Conservation (phyloP, 129 eudicot species). For the Flaveria linearis region DNA sequence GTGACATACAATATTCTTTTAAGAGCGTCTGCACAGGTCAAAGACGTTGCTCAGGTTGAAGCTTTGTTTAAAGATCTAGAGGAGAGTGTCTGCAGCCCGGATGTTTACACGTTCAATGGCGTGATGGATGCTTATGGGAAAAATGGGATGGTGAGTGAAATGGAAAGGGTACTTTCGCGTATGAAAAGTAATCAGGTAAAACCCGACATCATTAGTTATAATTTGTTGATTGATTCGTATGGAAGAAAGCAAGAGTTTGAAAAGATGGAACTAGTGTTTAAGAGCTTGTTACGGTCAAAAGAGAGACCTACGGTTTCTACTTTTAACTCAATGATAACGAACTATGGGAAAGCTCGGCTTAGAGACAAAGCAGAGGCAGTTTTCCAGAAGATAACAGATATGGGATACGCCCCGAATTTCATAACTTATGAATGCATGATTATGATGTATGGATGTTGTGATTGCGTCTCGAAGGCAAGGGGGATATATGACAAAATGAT, state of each 20-base stretch:
- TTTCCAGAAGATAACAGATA: conserved; percentile 56
- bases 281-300: conserved; percentile 76
- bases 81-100: conserved; percentile 69
- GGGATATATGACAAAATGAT: conserved; percentile 56
- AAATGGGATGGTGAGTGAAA: conserved; percentile 83
- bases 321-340: conserved; percentile 83
- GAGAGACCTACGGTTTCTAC: conserved; percentile 76
- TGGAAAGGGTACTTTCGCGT: conserved; percentile 74
- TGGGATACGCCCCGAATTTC: conserved; percentile 72
- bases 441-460: conserved; percentile 85
- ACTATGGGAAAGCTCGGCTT: conserved; percentile 88
- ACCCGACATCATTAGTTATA: conserved; percentile 77
- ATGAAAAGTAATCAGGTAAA: conserved; percentile 73
- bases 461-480: conserved; percentile 68
- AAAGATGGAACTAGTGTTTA: conserved; percentile 92
- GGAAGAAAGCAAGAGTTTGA: conserved; percentile 92
- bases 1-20: conserved; percentile 89
- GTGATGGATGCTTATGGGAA: conserved; percentile 97
- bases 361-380: conserved; percentile 74
- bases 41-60: conserved; percentile 65
- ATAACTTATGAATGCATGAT: conserved; percentile 79
- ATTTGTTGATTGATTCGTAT: conserved; percentile 83
- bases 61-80: conserved; percentile 72
- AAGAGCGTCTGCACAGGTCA: conserved; percentile 85
- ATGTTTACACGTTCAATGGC: conserved; percentile 86